Percentiles rank a stretch among this genome's conserved stretches.
phyloP scores from a whole-genome alignment of 2,329 filamentous ascomycete genomes.

The Colletotrichum sp. region DNA sequence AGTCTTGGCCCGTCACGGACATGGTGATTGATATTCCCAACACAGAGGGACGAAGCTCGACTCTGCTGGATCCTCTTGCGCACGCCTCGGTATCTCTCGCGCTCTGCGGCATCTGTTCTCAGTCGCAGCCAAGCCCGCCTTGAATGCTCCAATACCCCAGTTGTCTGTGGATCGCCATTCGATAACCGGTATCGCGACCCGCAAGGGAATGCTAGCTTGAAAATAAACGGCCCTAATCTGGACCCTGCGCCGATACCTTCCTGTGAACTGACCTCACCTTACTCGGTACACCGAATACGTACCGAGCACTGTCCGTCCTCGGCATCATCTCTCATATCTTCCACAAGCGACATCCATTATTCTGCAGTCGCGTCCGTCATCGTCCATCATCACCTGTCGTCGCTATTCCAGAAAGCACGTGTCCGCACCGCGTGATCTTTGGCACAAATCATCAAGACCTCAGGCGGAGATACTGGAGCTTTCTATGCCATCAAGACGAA shows the following conservation, averaged over 20 bases:
- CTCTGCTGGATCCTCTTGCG: not conserved
- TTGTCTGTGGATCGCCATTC: constrained; percentile 6
- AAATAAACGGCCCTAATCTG: constrained; percentile 19
- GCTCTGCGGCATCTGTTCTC: not conserved
- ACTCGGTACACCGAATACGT: not conserved
- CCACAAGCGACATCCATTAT: not conserved
- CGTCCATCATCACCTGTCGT: not conserved
- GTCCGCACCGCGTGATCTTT: not conserved
- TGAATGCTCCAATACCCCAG: not conserved
- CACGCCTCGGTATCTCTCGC: not conserved
- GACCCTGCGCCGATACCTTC: constrained; percentile 2
- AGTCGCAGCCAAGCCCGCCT: not conserved
- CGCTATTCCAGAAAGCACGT: not conserved
- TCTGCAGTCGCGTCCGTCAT: not conserved
- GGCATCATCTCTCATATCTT: not conserved
- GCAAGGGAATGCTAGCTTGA: not conserved
- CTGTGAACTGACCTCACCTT: not conserved
- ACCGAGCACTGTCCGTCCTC: not conserved
- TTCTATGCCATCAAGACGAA: not conserved
- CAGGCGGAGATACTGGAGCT: not conserved
- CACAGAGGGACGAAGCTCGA: not conserved
- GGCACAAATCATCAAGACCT: not conserved
- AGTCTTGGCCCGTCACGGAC: not conserved
- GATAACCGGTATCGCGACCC: not conserved
- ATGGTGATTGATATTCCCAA: not conserved